phyloP scores from a whole-genome alignment of 352 stramenopile species.

The Elongisporangium undulatum region DNA sequence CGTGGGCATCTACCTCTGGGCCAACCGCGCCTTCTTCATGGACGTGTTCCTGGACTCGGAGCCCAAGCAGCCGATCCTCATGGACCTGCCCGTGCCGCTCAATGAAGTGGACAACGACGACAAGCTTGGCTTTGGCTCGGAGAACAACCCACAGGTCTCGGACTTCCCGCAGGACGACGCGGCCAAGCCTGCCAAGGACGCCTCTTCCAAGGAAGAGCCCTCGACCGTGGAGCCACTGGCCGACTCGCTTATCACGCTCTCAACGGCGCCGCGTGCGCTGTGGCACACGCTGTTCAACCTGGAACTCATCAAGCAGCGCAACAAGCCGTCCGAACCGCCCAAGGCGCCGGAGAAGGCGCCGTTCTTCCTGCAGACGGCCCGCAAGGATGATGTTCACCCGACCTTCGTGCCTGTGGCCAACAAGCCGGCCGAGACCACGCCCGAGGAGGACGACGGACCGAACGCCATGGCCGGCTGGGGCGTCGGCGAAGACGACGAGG shows the following conservation, averaged over 20 bases:
- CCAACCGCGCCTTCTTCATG: conserved; percentile 93
- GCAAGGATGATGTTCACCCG: conserved; percentile 74
- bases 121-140: conserved; percentile 42
- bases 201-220: conserved; percentile 26
- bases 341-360: conserved; percentile 93
- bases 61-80: conserved; percentile 67
- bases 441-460: conserved; percentile 18
- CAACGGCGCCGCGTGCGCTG: conserved; percentile 72
- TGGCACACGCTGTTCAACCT: conserved; percentile 91
- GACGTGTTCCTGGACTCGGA: conserved; percentile 82
- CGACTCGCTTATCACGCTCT: conserved; percentile 67
- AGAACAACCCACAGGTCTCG: conserved; percentile 43
- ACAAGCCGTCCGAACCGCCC: conserved; percentile 93
- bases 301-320: conserved; percentile 94
- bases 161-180: conserved; percentile 34
- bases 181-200: conserved; percentile 44
- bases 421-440: conserved; percentile 18
- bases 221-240: conserved; percentile 51
- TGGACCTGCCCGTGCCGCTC: conserved; percentile 90
- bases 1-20: conserved; percentile 94
- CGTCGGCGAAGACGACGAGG: conserved; percentile 49
- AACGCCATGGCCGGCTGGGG: conserved; percentile 66
- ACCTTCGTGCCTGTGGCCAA: conserved; percentile 60
- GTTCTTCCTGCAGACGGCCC: conserved; percentile 94
- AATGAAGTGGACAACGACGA: conserved; percentile 81